phyloP scores from a whole-genome alignment of 148 eudicot species.

The Silene conica region DNA sequence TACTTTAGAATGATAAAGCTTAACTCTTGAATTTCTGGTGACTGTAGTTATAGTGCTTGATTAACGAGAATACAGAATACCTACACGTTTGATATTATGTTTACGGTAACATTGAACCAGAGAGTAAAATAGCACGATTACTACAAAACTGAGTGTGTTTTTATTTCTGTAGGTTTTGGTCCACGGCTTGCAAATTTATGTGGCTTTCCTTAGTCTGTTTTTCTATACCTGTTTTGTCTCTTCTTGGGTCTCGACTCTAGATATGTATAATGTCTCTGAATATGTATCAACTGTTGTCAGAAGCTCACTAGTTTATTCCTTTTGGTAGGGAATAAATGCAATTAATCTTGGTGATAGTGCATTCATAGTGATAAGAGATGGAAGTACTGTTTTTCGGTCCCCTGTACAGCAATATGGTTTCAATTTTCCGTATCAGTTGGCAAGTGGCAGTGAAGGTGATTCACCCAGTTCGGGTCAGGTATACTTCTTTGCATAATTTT shows the following conservation, averaged over 20 bases:
- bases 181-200: conserved; percentile 6
- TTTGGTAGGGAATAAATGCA: conserved; percentile 68
- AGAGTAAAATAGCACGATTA: background rate
- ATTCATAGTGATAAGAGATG: conserved; percentile 73
- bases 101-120: background rate
- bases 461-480: conserved; percentile 92
- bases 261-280: background rate
- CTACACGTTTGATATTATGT: no score
- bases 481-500: conserved; percentile 7
- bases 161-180: background rate
- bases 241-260: background rate
- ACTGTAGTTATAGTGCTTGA: no score
- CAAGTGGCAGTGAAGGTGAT: conserved; percentile 46
- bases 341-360: conserved; percentile 97
- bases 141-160: background rate
- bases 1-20: no score
- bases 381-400: conserved; percentile 63
- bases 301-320: conserved; percentile 3
- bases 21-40: no score
- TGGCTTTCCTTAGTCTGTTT: background rate
- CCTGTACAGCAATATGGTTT: conserved; percentile 85
- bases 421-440: conserved; percentile 84
- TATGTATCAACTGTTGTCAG: background rate
- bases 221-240: background rate
- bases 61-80: no score